These are phyloP conservation scores for Gentiana dahurica DNA, from an alignment of 257 asterid genomes.

Conservation along the genomic window DNA sequence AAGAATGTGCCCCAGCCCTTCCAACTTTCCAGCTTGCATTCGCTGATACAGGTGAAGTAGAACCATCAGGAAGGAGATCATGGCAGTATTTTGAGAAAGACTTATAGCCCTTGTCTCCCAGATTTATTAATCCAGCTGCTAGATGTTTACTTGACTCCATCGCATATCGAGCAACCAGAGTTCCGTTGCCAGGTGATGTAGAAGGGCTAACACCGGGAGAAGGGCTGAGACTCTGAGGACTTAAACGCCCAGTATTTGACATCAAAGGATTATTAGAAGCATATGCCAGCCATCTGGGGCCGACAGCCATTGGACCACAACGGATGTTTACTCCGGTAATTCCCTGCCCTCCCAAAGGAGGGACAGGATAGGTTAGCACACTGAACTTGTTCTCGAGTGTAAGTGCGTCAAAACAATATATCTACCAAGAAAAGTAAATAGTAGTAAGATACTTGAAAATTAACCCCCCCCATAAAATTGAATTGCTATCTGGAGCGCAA, in stretches of 20 bases:
- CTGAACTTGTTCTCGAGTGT: constrained; percentile 41
- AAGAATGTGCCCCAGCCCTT: constrained; percentile 23
- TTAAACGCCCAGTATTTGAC: constrained; percentile 34
- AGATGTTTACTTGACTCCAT: constrained; percentile 45
- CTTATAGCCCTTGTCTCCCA: constrained; percentile 39
- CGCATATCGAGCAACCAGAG: constrained; percentile 42
- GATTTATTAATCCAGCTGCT: constrained; percentile 40
- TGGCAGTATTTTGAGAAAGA: constrained; percentile 40
- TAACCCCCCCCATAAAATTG: too few species aligned
- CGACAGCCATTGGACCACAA: constrained; percentile 44
- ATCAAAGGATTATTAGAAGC: constrained; percentile 33
- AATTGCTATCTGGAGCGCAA: background rate
- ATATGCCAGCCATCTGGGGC: constrained; percentile 45
- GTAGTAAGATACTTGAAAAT: background rate
- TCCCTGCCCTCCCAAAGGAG: constrained; percentile 37
- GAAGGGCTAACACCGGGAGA: constrained; percentile 54
- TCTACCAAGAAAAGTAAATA: constrained; percentile 19
- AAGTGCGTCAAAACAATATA: constrained; percentile 42
- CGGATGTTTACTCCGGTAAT: constrained; percentile 31
- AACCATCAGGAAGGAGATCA: constrained; percentile 38
- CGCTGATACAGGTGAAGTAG: constrained; percentile 28
- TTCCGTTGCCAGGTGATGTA: constrained; percentile 42
- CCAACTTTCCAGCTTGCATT: constrained; percentile 32
- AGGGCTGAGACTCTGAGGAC: constrained; percentile 45
- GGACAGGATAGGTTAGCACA: constrained; percentile 38